These are phyloP conservation scores for Claviceps sp. DNA, from an alignment of 2,329 filamentous ascomycete species.

Conservation along the genomic window DNA sequence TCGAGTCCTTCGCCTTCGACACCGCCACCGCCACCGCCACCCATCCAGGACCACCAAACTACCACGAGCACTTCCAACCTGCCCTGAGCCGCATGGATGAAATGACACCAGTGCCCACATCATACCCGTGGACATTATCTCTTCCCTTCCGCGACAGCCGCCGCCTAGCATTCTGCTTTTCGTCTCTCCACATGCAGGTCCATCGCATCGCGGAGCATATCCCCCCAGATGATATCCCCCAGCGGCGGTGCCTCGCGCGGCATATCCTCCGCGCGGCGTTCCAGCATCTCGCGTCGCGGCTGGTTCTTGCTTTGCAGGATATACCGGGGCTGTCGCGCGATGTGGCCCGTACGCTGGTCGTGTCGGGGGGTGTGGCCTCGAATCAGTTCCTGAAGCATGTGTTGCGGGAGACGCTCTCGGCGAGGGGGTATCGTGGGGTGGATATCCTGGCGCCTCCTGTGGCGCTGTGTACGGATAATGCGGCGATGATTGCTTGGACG, in stretches of 20 bases:
- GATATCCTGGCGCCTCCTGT: conserved; percentile 61
- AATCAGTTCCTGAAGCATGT: conserved; percentile 68
- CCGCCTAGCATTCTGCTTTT: conserved; percentile 59
- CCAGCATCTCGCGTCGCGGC: conserved; percentile 68
- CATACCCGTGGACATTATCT: conserved; percentile 48
- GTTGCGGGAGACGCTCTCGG: conserved; percentile 41
- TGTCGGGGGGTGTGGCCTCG: conserved; percentile 82
- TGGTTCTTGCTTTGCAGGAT: conserved; percentile 50
- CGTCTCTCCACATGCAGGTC: conserved; percentile 45
- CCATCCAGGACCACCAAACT: conserved; percentile 1
- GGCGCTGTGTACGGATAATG: conserved; percentile 81
- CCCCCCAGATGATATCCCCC: conserved; percentile 33
- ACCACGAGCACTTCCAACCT: conserved; percentile 39
- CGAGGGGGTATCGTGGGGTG: conserved; percentile 50
- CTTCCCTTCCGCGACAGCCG: conserved; percentile 49
- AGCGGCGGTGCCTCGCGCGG: conserved; percentile 56
- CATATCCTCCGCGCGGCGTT: conserved; percentile 71
- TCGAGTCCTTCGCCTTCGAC: conserved; percentile 69
- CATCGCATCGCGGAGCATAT: conserved; percentile 27
- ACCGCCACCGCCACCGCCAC: conserved; percentile 19
- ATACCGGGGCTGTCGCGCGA: conserved; percentile 15
- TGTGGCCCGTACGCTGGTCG: conserved; percentile 47
- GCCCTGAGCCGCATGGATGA: conserved; percentile 46
- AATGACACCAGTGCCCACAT: conserved; percentile 27
- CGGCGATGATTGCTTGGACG: conserved; percentile 93